Evolutionary conservation across 2,329 filamentous ascomycete genomes (phyloP), one percentile per base, ranked within the genome.

Genomic region (Phialemoniopsis sp.): DNA sequence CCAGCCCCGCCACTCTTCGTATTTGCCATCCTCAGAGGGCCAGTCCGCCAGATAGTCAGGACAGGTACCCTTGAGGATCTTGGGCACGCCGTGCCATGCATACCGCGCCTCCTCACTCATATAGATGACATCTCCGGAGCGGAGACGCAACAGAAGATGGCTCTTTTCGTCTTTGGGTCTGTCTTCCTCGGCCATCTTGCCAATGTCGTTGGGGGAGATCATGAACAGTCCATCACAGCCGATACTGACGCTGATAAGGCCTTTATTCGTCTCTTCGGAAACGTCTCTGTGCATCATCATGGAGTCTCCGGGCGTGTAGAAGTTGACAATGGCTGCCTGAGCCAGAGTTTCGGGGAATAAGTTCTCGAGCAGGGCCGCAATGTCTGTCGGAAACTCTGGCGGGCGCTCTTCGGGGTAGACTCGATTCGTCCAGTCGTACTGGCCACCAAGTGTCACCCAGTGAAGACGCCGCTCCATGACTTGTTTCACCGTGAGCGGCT

Each of bases 41-140:
- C 90, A 97, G 32, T 84, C 68, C 41, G 70, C 65, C 36, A 97
- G 61, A 60, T 82, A 86, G 0, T 66, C 66, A 0, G 91, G 91
- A 61, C 90, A 97, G 0, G 88, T 95, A 1, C 68, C 78, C 34
- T 80, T 75, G 29, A 96, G 56, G 12, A 97, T 84, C 58, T 90
- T 93, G 6, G 93, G 90, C 12, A 97, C 89, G 12, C 87, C 90
- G 64, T 97, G 93, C 91, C 91, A 97, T 3, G 91, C 90, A 62
- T 89, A 95, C 32, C 93, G 74, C 4, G 87, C 85, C 42, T 80
- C 72, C 15, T 85, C 77, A 36, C 79, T 82, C 91, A 98, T 97
- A 55, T 94, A 89, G 1, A 97, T 80, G 1, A 82, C 89, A 65
- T 96, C 91, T 0, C 93, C 91, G 1, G 89, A 95, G 17, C 82